Conservation (phyloP, 2,329 filamentous ascomycete species). For the Pestalotiopsis fici region DNA sequence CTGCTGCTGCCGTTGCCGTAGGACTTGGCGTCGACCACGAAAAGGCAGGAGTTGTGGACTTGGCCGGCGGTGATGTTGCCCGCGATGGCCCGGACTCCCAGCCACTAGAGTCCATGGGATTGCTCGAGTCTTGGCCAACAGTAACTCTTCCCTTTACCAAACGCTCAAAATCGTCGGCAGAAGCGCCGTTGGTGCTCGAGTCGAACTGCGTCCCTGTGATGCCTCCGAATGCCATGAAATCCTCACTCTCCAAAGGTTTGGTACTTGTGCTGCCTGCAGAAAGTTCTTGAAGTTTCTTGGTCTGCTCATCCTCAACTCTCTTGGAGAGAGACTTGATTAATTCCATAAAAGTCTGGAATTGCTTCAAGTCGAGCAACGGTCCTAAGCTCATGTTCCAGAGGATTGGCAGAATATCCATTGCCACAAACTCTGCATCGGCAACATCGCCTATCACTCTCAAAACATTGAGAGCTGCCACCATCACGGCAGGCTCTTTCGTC, state of each 20-base stretch:
- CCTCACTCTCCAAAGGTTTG: slow-evolving; percentile 55
- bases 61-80: slow-evolving; percentile 31
- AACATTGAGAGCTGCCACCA: slow-evolving; percentile 88
- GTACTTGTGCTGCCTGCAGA: slow-evolving; percentile 58
- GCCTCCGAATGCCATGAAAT: slow-evolving; percentile 72
- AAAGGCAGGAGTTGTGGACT: slow-evolving; percentile 51
- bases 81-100: slow-evolving; percentile 46
- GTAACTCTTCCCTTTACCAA: slow-evolving; percentile 77
- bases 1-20: slow-evolving; percentile 29
- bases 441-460: slow-evolving; percentile 79
- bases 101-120: slow-evolving; percentile 42
- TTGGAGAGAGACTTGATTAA: slow-evolving; percentile 80
- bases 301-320: slow-evolving; percentile 86
- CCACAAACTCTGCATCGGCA: slow-evolving; percentile 88
- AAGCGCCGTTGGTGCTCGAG: slow-evolving; percentile 45
- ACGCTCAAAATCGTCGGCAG: slow-evolving; percentile 79
- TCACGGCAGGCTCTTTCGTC: slow-evolving; percentile 96
- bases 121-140: slow-evolving; percentile 27
- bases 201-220: slow-evolving; percentile 63
- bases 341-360: slow-evolving; percentile 88
- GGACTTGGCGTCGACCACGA: slow-evolving; percentile 65
- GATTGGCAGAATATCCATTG: slow-evolving; percentile 85
- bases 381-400: slow-evolving; percentile 92
- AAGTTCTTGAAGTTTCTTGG: slow-evolving; percentile 83
- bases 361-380: slow-evolving; percentile 81